Percentiles rank a stretch among this genome's conserved stretches.
Conservation (phyloP, 169 alveolate species). For the Perkinsus olseni region DNA sequence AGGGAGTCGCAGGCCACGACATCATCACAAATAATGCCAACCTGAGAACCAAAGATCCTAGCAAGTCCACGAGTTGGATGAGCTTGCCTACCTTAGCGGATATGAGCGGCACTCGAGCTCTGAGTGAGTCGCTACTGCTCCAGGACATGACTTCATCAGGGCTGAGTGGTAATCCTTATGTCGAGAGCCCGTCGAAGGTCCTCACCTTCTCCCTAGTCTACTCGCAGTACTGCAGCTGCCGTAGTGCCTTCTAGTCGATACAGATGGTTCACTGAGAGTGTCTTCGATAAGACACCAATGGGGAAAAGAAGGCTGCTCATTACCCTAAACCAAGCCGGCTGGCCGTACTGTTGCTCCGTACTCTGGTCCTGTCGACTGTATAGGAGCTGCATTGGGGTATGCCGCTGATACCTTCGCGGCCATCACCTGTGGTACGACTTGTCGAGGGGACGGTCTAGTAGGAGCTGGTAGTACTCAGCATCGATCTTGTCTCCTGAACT, state of each 20-base stretch:
- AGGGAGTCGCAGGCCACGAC: not conserved
- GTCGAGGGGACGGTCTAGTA: not conserved
- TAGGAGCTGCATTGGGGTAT: not conserved
- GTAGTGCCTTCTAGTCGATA: not conserved
- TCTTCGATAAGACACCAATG: no score
- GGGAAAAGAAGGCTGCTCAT: not conserved
- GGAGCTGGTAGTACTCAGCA: not conserved
- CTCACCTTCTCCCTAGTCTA: not conserved
- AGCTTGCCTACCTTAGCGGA: not conserved
- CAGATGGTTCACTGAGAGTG: no score
- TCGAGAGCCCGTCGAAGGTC: not conserved
- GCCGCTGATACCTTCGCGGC: not conserved
- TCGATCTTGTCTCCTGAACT: not conserved
- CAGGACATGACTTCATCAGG: not conserved
- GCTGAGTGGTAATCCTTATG: not conserved
- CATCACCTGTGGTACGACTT: not conserved
- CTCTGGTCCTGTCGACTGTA: not conserved
- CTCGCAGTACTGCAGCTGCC: not conserved
- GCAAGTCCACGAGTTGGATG: not conserved
- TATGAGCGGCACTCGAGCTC: not conserved
- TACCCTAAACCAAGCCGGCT: not conserved
- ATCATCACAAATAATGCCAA: not conserved
- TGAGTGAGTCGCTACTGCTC: not conserved
- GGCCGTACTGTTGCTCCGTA: not conserved
- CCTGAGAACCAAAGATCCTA: not conserved